Base-by-base conservation (phyloP, 2,329 filamentous ascomycete species). In the Neopestalotiopsis rosae region DNA sequence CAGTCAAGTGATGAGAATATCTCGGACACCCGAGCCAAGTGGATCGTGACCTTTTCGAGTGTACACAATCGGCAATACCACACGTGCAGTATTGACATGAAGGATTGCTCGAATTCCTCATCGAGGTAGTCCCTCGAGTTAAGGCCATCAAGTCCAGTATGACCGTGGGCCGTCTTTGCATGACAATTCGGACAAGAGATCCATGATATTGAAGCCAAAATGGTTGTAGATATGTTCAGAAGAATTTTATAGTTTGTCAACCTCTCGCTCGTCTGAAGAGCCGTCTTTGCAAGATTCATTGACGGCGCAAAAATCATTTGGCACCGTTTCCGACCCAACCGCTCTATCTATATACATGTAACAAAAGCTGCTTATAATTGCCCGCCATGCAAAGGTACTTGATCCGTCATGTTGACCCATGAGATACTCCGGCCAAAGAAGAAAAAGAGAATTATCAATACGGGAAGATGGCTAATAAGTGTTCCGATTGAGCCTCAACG, bases 391-490 rank as follows among this genome's bases (percentile, higher is more conserved):
- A 67, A 67, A 28, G 24, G 13, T 49, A 28, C 12, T 67, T 42
- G 20, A 32, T 30, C 24, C 34, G 28, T 56, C 57, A 57, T 52
- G 20, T 52, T 61, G 59, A 63, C 49, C 66, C 66, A 30, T 59
- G 30, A 45, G 28, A 38, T 67, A 67, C 66, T 67, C 66, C 66
- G 28, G 58, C 58, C 66, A 42, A 67, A 56, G 20, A 61, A 67
- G 40, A 67, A 62, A 67, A 67, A 67, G 40, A 63, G 57, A 38
- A 67, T 67, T 67, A 67, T 67, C 66, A 56, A 38, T 63, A 56
- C 38, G 42, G 45, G 24, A 38, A n/a, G 28, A 38, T 62, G 45
- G 40, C 57, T 30, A 63, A 32, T 56, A 66, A 34, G 7, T 61
- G 32, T 30, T 24, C 17, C 58, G 38, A 67, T 32, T 34, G 13